Base-by-base conservation (phyloP, 1,284 basidiomycete species). In the Macrocybe sp. region DNA sequence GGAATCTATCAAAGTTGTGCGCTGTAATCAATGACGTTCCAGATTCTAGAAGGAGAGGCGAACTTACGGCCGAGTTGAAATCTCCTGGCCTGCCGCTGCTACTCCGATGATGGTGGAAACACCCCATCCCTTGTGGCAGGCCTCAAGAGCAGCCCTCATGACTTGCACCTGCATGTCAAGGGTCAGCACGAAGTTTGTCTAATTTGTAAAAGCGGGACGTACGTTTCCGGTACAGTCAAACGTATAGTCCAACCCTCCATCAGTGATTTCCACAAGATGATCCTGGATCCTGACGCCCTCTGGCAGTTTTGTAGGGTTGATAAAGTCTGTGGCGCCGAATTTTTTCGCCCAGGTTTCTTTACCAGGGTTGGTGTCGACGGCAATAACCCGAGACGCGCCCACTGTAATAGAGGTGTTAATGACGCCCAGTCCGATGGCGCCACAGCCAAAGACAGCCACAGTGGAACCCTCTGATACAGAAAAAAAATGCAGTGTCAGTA, bases 61-160 rank as follows among this genome's bases (percentile, higher is more conserved):
- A 42, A 79, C 88, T 73, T 65, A 92, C 79, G 96, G 96, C 53
- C 97, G 79, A 42, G 97, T 99, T 7, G 92, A 83, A 60, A 99
- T 98, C 70, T 99, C 96, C 63, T 97, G 86, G 5, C 97, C 97
- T n/a, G 97, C 92, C 36, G 92, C 89, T 5, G 92, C 92, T 37
- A 96, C 92, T 56, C 92, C 97, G 54, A 98, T 97, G 57, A 98
- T 69, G 45, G 93, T 98, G 54, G 85, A 92, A 37, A 97, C 86
- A 63, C 97, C 96, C 94, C 94, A 97, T n/a, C 94, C 94, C 68
- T 99, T 99, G 73, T 99, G 97, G 68, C 95, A 98, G 12, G 92
- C 88, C 72, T 99, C 96, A 45, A 99, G 81, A 32, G 96, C 97
- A 46, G 85, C 75, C 54, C 96, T 85, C 96, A 99, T 99, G 50